Evolutionary conservation across 2,329 filamentous ascomycete genomes (phyloP), one percentile per base, ranked within the genome.

Genomic region (Aureobasidium subglaciale): DNA sequence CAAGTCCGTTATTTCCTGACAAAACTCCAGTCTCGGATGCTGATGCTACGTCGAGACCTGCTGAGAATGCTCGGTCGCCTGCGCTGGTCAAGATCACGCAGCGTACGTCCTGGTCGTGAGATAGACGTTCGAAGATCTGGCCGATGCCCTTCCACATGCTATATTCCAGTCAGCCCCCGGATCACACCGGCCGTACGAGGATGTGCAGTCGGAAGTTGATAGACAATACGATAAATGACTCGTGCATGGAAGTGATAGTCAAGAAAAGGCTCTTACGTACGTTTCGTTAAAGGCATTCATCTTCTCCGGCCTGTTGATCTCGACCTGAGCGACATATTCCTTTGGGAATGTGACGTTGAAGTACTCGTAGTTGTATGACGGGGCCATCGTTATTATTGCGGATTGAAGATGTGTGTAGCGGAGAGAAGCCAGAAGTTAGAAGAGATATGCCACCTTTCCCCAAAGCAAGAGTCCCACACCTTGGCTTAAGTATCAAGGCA

Each of bases 91-190:
- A 77, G 59, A 96, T 73, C 56, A 96, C 80, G 60, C 81, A 83
- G 60, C 92, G 87, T 55, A 95, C 81, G 37, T 85, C 78, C 0
- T 86, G 75, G 71, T 91, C 86, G 58, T 73, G 68, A 38, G 88
- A 91, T 59, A 96, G 82, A 59, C 80, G 78, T 56, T 75, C 71
- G 75, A 97, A 93, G 62, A 95, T 77, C 11, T 70, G 66, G 55
- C 84, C 82, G 60, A 96, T 78, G 74, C 95, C 90, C 53, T 85
- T 75, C 90, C 91, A 96, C 84, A 96, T 92, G 54, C 82, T 80
- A 59, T 30, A 49, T 13, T 13, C 6, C 16, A n/a, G 13, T 52
- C 13, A 40, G 48, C 16, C 16, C 32, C 20, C 1, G 6, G 22
- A 24, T n/a, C n/a, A 27, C 22, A 18, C 32, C 35, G 37, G 38